Base-by-base conservation (phyloP, 164 flowering plant genomes). In the Amborella trichopoda region DNA sequence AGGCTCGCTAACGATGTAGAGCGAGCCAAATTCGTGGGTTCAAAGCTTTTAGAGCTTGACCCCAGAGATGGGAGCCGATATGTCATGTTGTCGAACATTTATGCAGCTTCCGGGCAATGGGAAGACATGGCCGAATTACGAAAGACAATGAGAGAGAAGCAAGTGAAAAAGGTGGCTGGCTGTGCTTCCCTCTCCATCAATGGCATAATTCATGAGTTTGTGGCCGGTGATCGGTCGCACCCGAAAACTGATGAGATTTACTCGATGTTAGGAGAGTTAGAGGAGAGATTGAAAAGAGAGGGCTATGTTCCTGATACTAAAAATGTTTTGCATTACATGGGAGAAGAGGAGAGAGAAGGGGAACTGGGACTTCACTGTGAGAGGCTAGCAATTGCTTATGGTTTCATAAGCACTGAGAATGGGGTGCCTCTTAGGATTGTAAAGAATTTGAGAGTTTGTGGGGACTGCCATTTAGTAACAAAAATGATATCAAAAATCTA, bases 41-140 rank as follows among this genome's bases (percentile, higher is more conserved):
- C 72, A 40, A 71, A 44, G 18, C 56, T 82, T 28, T 55, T 62
- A 26, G 62, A 70, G 46, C 49, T 71, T 34, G 78, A 71, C 19
- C 70, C 70, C 6, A 57, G 65, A 4, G 64, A 82, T 61, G 61
- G 70, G 1, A 83, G 89, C 30, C 78, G 68, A 20, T 72, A 55
- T 37, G 68, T 81, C 2, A 53, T 72, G 55, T 27, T 84, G 60
- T 78, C 95, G 28, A 82, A 77, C 55, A 75, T 89, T 36, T 76
- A 67, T 66, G 84, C 95, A 24, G 68, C 79, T 11, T 67, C 69
- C 3, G 80, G 85, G 14, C 72, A 78, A 36, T 84, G 95, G 97
- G 53, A 49, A 4, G 50, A 50, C 62, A 79, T 70, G 24, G 71
- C 90, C 5, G 64, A 62, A 60, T 64, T 64, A 34, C 66, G 87